Conservation (phyloP, 176 grass and related monocot genomes). For the Tillandsia fasciculata region DNA sequence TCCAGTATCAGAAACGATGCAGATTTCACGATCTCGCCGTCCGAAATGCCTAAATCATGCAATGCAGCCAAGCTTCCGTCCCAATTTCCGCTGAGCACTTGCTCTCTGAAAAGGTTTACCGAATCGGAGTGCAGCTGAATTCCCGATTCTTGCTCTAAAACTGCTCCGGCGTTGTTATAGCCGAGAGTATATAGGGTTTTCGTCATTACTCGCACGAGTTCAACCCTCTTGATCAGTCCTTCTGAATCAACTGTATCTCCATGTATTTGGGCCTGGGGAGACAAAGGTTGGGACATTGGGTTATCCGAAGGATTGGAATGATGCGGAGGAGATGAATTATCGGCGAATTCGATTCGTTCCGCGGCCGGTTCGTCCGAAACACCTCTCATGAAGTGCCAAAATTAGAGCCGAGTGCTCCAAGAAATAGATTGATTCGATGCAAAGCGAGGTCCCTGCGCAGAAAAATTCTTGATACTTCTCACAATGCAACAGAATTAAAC, state of each 20-base stretch:
- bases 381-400: slow-evolving; percentile 83
- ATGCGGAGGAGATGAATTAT: no score
- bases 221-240: slow-evolving; percentile 70
- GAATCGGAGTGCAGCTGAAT: slow-evolving; percentile 59
- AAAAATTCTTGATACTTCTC: neutral
- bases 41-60: slow-evolving; percentile 58
- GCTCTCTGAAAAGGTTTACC: slow-evolving; percentile 63
- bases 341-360: no score
- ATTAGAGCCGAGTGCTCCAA: slow-evolving; percentile 11
- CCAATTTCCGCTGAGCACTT: slow-evolving; percentile 68
- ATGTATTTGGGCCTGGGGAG: slow-evolving; percentile 50
- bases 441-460: slow-evolving; percentile 29
- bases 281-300: slow-evolving; percentile 76
- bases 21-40: slow-evolving; percentile 54
- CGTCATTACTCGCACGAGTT: slow-evolving; percentile 90
- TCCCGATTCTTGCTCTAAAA: slow-evolving; percentile 93
- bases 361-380: slow-evolving; percentile 34
- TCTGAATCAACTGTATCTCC: slow-evolving; percentile 69
- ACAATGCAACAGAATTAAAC: no score
- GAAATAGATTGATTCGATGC: no score
- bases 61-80: slow-evolving; percentile 59
- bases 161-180: slow-evolving; percentile 66
- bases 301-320: slow-evolving; percentile 8
- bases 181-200: slow-evolving; percentile 83
- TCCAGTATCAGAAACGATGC: slow-evolving; percentile 74